Evolutionary conservation across 371 early-diverging fungal genomes (phyloP), one percentile per base, ranked within the genome.

Genomic region (Batrachochytrium dendrobatidis): DNA sequence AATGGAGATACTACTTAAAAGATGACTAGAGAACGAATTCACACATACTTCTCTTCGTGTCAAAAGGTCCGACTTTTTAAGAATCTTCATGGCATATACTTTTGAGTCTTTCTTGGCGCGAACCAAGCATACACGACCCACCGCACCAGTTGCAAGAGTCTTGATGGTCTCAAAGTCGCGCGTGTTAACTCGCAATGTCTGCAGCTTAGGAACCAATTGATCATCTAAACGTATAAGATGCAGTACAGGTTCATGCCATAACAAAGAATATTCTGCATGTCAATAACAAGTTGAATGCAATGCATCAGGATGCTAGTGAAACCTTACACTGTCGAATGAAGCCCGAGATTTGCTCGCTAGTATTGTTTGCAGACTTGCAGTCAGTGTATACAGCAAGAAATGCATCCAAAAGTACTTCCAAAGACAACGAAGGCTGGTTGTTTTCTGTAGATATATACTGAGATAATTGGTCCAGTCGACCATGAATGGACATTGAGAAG

Each of bases 61-160:
- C 31, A 92, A 72, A 17, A 95, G 74, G 48, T 88, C 86, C 43
- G 81, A 72, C 74, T 99, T 99, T 60, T 86, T 86, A 30, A 95
- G 81, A 7, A 86, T 86, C 66, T 99, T 99, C 91, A 98, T 90
- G 3, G 98, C 98, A 71, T 95, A 99, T 15, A 92, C 80, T 32
- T 82, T 74, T 22, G 79, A 73, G 60, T 88, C 85, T 28, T 71
- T 64, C 51, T 85, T 88, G 48, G 80, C 80, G 29, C 81, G 72
- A 1, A 92, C 91, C 34, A 92, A 78, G 56, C 84, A 83, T 18
- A 91, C 88, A 83, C 84, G 89, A 35, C 94, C 95, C 68, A 91
- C 93, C 35, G 90, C 92, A 1, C 98, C 96, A 50, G 87, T 85
- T 2, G 93, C 94, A 20, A 98, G 76, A 10, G 86, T 88, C 64